Evolutionary conservation across 1,139 yeast genomes (phyloP), one percentile per base, ranked within the genome.

Genomic region (Oligophagozyma castellii): DNA sequence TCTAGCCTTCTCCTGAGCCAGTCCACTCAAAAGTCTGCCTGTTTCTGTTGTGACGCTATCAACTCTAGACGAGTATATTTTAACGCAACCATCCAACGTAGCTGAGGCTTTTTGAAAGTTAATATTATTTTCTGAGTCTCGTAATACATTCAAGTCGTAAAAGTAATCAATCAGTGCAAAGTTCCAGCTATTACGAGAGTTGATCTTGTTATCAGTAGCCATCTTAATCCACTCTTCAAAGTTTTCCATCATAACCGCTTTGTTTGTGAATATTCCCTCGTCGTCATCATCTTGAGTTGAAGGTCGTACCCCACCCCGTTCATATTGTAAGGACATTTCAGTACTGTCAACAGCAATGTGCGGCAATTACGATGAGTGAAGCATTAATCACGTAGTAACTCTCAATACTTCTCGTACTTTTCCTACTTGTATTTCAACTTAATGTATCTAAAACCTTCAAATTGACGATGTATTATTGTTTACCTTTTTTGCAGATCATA

Each of bases 21-120:
- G 28, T 12, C 95, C 95, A 50, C 89, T 80, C 25, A 86, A 58
- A 34, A 86, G 59, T 43, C 75, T 73, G 3, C 94, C 93, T 0
- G 95, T 83, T 44, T 86, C 96, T 1, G 79, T 75, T 2, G 89
- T 93, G 0, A 83, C 93, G 0, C 93, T 78, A 43, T 86, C 96
- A 12, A 89, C 86, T 44, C 98, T 67, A 19, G 84, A 74, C 5
- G 84, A 70, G 44, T 80, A 80, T 29, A 81, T 77, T 54, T 79
- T 79, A 24, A 79, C 81, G 58, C 93, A 80, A 1, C 93, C 93
- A 45, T 80, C 93, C 24, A 80, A 55, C 0, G 93, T 77, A 2
- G 83, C 77, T 1, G 83, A 70, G 0, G 93, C 93, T 38, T 67
- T 69, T 44, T 75, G 89, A 46, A 79, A 42, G 26, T 45, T 46